These are phyloP conservation scores for Epichloe hybrida DNA, from an alignment of 2,329 filamentous ascomycete species.

Conservation along the genomic window DNA sequence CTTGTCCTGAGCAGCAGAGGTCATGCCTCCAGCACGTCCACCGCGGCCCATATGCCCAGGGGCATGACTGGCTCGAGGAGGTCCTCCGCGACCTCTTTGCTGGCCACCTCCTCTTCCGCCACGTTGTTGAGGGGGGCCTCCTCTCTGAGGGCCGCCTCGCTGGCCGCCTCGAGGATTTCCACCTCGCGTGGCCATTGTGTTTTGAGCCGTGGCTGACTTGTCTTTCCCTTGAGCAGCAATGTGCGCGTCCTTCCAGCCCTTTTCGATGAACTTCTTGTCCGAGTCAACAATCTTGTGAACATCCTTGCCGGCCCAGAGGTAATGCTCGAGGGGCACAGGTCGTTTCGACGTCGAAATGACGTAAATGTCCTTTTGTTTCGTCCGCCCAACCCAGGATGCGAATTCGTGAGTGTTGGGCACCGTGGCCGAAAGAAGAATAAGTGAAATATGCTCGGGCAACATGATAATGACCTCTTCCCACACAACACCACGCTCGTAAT, in stretches of 20 bases:
- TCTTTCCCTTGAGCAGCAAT: slow-evolving; percentile 69
- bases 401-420: slow-evolving; percentile 97
- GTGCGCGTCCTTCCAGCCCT: slow-evolving; percentile 91
- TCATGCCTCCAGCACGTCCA: slow-evolving; percentile 72
- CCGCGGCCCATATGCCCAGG: slow-evolving; percentile 82
- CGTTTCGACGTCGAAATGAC: slow-evolving; percentile 96
- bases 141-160: slow-evolving; percentile 30
- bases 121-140: slow-evolving; percentile 29
- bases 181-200: slow-evolving; percentile 22
- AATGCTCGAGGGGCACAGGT: slow-evolving; percentile 89
- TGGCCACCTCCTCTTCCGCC: slow-evolving; percentile 26
- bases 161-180: slow-evolving; percentile 23
- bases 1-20: slow-evolving; percentile 84
- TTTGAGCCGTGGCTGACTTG: slow-evolving; percentile 43
- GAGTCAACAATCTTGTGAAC: slow-evolving; percentile 91
- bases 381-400: slow-evolving; percentile 93
- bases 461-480: slow-evolving; percentile 99
- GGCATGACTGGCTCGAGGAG: slow-evolving; percentile 45
- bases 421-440: slow-evolving; percentile 89
- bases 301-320: slow-evolving; percentile 84
- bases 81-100: slow-evolving; percentile 37
- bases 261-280: slow-evolving; percentile 82
- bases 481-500: slow-evolving; percentile 86
- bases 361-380: slow-evolving; percentile 97
- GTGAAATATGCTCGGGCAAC: slow-evolving; percentile 90